phyloP scores from a whole-genome alignment of 2,329 filamentous ascomycete species.

The Neopestalotiopsis sp. region DNA sequence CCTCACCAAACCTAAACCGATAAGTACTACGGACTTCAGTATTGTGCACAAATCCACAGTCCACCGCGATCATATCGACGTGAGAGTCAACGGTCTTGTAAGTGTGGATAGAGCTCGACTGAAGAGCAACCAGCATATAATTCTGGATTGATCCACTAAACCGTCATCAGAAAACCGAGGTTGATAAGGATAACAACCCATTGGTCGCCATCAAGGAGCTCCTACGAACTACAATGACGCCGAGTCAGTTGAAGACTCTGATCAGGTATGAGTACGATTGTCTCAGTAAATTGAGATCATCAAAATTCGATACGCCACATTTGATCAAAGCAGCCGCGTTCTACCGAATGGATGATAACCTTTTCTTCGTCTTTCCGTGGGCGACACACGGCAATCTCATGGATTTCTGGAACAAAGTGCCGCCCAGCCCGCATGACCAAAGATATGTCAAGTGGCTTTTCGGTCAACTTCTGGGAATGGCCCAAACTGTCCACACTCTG shows the following conservation, averaged over 20 bases:
- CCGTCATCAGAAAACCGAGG: background rate
- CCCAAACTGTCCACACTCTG: slow-evolving; percentile 15
- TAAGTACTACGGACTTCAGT: background rate
- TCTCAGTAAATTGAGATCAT: background rate
- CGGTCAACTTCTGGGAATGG: background rate
- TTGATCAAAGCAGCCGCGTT: background rate
- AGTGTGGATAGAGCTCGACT: background rate
- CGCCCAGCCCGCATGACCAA: background rate
- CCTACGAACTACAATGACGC: background rate
- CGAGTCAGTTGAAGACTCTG: background rate
- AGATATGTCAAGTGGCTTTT: slow-evolving; percentile 18
- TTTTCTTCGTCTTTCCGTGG: slow-evolving; percentile 24
- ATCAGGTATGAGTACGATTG: background rate
- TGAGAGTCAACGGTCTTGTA: background rate
- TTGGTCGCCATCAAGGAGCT: background rate
- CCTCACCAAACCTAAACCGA: background rate
- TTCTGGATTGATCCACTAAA: background rate
- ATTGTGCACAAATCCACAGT: slow-evolving; percentile 3
- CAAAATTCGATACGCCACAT: background rate
- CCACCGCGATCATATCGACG: background rate
- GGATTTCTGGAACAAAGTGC: slow-evolving; percentile 14
- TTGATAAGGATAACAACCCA: background rate
- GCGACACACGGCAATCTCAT: slow-evolving; percentile 21
- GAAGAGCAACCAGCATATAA: background rate
- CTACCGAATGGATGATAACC: background rate